Base-by-base conservation (phyloP, 2,329 filamentous ascomycete species). In the Byssothecium circinans region DNA sequence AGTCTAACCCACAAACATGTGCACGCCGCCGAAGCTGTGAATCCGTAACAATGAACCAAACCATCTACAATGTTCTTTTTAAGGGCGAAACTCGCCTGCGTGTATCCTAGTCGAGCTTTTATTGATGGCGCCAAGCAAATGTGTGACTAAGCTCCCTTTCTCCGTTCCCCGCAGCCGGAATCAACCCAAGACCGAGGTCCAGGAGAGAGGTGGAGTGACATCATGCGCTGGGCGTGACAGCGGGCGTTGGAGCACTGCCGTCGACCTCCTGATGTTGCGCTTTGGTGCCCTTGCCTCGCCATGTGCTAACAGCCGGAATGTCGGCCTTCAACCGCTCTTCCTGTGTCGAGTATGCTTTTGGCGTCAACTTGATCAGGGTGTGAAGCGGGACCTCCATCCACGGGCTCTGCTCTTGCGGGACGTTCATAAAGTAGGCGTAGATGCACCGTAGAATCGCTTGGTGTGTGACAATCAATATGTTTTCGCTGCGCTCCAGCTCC, bases 341-440 rank as follows among this genome's bases (percentile, higher is more conserved):
- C 49, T 95, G 86, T 1, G 94, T 99, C 40, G 88, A 89, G 70
- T 99, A 99, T 7, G 94, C 94, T 52, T 89, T 85, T 2, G 94
- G 94, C 5, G 94, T 97, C 42, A 99, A 80, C 75, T 96, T 96
- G 75, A 99, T 97, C 39, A 99, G 79, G 8, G 90, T 96, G 71
- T 99, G 94, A 52, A 99, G 79, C 6, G 94, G 94, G 8, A 99
- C 94, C 65, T 96, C 92, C 88, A 97, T 96, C 94, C 94, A 99
- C 0, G 94, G 94, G 58, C 88, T 94, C 73, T 89, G 83, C 61
- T 91, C 85, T 72, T 97, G 94, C 45, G 90, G 87, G 64, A 94
- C 90, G 65, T 97, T 95, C 88, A 96, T 96, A 72, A 97, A 99
- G 73, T 99, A 99, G 23, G 94, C 90, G 68, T 97, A 99, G 63